Conservation (phyloP, 2,329 filamentous ascomycete species). For the Knoxdaviesia proteae region DNA sequence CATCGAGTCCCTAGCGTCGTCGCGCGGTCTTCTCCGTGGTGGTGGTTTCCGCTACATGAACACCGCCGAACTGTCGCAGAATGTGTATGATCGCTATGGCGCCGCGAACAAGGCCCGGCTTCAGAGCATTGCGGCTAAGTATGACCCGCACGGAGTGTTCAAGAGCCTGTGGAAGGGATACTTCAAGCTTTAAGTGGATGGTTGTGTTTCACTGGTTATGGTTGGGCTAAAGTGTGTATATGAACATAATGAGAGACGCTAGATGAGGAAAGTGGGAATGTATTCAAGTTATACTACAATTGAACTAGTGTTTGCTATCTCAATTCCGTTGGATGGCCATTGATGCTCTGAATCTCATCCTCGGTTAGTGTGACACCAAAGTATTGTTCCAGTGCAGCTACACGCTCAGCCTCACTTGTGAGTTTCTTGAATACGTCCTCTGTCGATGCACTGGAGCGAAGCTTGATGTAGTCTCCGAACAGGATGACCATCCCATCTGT, state of each 20-base stretch:
- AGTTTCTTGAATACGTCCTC: conserved; percentile 11
- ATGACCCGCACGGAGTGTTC: conserved; percentile 14
- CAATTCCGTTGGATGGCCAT: conserved; percentile 13
- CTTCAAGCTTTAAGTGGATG: conserved; percentile 8
- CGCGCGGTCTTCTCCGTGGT: conserved; percentile 1
- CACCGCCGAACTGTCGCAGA: conserved; percentile 18
- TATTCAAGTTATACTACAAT: not conserved
- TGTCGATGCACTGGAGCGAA: conserved; percentile 14
- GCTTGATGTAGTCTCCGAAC: conserved; percentile 22
- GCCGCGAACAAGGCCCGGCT: conserved; percentile 14
- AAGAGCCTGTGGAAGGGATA: conserved; percentile 11
- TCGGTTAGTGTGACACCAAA: conserved; percentile 26
- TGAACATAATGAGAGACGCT: too few species aligned
- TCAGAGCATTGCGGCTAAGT: conserved; percentile 10
- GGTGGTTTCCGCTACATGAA: conserved; percentile 18
- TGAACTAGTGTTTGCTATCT: too few species aligned
- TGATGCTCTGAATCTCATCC: conserved; percentile 26
- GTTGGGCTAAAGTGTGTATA: too few species aligned
- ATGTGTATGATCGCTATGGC: conserved; percentile 18
- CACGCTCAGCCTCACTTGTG: conserved; percentile 24
- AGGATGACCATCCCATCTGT: conserved; percentile 21
- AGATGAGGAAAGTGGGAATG: not conserved
- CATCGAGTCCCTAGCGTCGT: conserved; percentile 5
- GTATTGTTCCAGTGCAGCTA: conserved; percentile 24
- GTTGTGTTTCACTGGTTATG: too few species aligned